Evolutionary conservation across 345 rosid genomes (phyloP).

Genomic region (Geranium brycei): DNA sequence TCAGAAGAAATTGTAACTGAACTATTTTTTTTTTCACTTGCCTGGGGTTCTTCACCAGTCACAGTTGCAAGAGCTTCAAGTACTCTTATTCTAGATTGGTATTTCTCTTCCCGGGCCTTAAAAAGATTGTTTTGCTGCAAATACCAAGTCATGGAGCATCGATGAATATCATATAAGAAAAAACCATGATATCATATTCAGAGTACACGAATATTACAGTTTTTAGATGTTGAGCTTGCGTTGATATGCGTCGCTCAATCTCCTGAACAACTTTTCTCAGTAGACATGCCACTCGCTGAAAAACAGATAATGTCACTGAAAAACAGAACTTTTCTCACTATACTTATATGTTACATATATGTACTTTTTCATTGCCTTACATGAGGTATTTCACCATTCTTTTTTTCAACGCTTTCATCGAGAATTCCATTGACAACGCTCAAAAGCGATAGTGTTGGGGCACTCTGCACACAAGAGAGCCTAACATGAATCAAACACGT

Average conservation of each 20-base stretch:
- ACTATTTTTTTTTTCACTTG: constrained; percentile 8
- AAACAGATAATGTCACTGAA: constrained; percentile 13
- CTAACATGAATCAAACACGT: constrained; percentile 11
- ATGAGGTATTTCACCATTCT: constrained; percentile 68
- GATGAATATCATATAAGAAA: not conserved
- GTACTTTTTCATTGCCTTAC: constrained; percentile 25
- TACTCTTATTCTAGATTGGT: constrained; percentile 65
- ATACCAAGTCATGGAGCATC: constrained; percentile 1
- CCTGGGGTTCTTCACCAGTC: constrained; percentile 53
- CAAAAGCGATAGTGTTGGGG: constrained; percentile 84
- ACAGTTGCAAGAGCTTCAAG: constrained; percentile 90
- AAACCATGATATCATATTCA: not conserved
- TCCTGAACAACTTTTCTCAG: constrained; percentile 84
- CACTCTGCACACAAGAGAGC: constrained; percentile 43
- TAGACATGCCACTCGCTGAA: constrained; percentile 75
- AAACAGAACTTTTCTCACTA: not conserved
- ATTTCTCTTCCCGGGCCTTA: constrained; percentile 81
- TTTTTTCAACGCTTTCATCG: constrained; percentile 79
- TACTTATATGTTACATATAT: not conserved
- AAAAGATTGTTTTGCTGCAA: constrained; percentile 84
- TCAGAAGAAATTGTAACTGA: not conserved
- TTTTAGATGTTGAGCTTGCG: constrained; percentile 90
- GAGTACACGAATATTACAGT: constrained; percentile 34
- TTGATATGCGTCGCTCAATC: constrained; percentile 90
- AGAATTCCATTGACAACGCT: constrained; percentile 83